phyloP scores from a whole-genome alignment of 305 asterid species.

The Rubia tinctorum region DNA sequence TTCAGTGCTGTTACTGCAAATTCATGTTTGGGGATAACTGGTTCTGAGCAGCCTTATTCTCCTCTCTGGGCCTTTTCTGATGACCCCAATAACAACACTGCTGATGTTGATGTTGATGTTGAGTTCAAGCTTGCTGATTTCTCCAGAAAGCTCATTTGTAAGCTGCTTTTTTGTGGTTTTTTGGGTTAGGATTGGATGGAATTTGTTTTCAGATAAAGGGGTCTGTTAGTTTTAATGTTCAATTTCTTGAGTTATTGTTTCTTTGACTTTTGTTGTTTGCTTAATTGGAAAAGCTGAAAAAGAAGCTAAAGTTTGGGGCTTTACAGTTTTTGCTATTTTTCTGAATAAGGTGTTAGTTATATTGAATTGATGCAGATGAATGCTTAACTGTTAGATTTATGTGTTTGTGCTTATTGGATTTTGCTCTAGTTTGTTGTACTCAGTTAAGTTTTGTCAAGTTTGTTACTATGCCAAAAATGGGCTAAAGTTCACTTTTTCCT shows the following conservation, averaged over 20 bases:
- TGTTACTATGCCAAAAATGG: not conserved
- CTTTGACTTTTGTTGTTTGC: not conserved
- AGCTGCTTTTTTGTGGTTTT: conserved; percentile 19
- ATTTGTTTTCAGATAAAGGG: not conserved
- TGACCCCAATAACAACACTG: conserved; percentile 42
- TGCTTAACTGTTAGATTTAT: not conserved
- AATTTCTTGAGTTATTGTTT: not conserved
- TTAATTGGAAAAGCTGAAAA: not conserved
- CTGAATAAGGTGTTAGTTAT: not conserved
- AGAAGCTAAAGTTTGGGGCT: not conserved
- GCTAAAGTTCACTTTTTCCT: not conserved
- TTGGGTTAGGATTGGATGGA: conserved; percentile 4
- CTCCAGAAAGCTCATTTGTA: conserved; percentile 54
- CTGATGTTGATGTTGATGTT: conserved; percentile 22
- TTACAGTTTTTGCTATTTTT: not conserved
- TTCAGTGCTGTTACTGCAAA: conserved; percentile 39
- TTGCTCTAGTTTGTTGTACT: not conserved
- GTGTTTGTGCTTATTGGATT: not conserved
- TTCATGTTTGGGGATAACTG: conserved; percentile 33
- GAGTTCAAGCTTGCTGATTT: conserved; percentile 42
- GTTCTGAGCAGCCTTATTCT: conserved; percentile 67
- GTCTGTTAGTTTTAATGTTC: not conserved
- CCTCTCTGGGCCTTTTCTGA: conserved; percentile 84
- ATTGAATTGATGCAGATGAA: not conserved
- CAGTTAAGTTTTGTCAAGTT: conserved; percentile 4